Evolutionary conservation across 208 protist species (phyloP), one percentile per base, ranked within the genome.

Genomic region (Trichomonas vaginalis): DNA sequence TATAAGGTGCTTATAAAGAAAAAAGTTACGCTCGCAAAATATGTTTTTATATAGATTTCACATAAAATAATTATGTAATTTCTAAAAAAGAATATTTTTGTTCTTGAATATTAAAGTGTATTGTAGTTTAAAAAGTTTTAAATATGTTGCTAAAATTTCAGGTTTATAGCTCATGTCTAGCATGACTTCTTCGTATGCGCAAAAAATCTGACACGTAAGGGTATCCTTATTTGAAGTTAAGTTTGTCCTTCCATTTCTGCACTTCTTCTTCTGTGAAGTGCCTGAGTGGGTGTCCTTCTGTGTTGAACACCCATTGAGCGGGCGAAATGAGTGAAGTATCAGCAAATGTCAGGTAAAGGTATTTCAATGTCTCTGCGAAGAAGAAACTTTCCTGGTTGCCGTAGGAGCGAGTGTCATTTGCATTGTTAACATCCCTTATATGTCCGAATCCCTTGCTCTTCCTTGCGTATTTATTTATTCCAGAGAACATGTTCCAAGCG

Each of bases 301-400:
- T 98, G 95, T 98, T 98, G 96, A 98, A 98, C 35, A 98, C 98
- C 56, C 96, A 98, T 95, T 98, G 95, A 70, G 98, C 97, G 27
- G 98, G 95, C 51, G 97, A 96, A 49, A 98, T 95, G 0, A 97
- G n/a, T 88, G 95, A 82, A 15, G 97, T 83, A 10, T 83, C 46
- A 40, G 96, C 51, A 95, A 98, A 98, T 17, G 98, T 95, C 4
- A 98, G 96, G 95, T 98, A 98, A 0, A 98, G 47, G 96, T 98
- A 98, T 95, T 98, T 98, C 0, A 98, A 48, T 14, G 98, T 98
- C 96, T 98, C 98, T 21, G 98, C 98, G 15, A 98, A 96, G 80
- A 98, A 98, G 90, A 98, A 98, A 37, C 96, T 97, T 96, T 98
- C 97, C 96, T 97, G 96, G 37, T 96, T 37, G 95, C 98, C 97